Percentiles rank a stretch among this genome's conserved stretches.
Conservation (phyloP, 352 stramenopile genomes). For the Phytopythium chamaehyphon region DNA sequence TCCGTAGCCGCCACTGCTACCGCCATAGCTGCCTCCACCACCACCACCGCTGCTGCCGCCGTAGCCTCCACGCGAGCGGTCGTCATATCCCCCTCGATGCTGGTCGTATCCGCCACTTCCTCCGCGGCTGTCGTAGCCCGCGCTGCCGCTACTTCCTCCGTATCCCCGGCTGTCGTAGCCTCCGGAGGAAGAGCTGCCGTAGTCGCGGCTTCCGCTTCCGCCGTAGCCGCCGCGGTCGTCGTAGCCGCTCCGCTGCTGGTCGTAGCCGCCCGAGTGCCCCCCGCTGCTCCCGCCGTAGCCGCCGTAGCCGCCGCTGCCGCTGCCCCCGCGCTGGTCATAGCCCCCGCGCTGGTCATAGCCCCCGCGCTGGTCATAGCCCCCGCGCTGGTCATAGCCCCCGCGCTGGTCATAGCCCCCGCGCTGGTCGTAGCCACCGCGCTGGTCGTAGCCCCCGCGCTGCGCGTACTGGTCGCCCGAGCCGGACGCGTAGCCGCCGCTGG, state of each 20-base stretch:
- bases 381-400: constrained; percentile 13
- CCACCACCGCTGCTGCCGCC: constrained; percentile 16
- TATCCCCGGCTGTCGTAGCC: constrained; percentile 14
- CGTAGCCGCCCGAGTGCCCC: constrained; percentile 8
- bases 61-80: constrained; percentile 13
- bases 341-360: constrained; percentile 18
- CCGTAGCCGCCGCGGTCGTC: constrained; percentile 21
- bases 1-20: constrained; percentile 14
- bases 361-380: constrained; percentile 6
- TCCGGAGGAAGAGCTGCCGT: constrained; percentile 16
- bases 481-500: constrained; percentile 7
- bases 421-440: constrained; percentile 14
- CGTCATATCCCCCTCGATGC: constrained; percentile 12
- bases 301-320: constrained; percentile 16
- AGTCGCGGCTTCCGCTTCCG: constrained; percentile 19
- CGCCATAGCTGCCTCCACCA: constrained; percentile 7
- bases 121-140: constrained; percentile 20
- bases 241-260: constrained; percentile 9
- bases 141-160: constrained; percentile 14
- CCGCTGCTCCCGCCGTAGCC: constrained; percentile 20
- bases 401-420: constrained; percentile 29
- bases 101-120: constrained; percentile 8
- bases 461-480: background rate
- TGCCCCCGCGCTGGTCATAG: constrained; percentile 18
- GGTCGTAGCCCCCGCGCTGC: constrained; percentile 8